Evolutionary conservation across 306 rosid species (phyloP), one percentile per base, ranked within the genome.

Genomic region (Malus sieversii): DNA sequence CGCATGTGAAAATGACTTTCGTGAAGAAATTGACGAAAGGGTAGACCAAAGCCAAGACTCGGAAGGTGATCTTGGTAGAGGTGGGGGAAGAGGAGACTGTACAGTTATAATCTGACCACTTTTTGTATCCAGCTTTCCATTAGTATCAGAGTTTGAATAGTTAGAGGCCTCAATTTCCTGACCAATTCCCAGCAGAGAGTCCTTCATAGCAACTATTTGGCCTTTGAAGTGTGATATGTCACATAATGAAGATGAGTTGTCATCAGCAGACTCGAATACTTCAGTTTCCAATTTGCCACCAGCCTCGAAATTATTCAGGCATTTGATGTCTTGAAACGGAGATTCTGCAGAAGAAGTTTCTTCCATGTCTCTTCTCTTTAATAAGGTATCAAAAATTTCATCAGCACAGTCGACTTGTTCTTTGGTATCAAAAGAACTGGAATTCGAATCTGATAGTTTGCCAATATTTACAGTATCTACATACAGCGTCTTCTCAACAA

Each of bases 31-130:
- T 27, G 89, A 84, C 74, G 98, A 89, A 64, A 90, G 81, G 18
- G 97, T 86, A 13, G 90, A 90, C 93, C 93, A 89, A 64, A 95
- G 97, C 99, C 97, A 95, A 48, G 99, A 95, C 79, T 95, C 96
- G 0, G 97, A 88, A 63, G 99, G 99, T 14, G 99, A 92, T 84
- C 84, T 95, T 22, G 97, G 99, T 73, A 92, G 76, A 29, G 99
- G 97, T 48, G 92, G 99, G 8, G 90, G 90, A 68, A 77, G 88
- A 77, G 83, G 82, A 83, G 90, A 81, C 63, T 53, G n/a, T 70
- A 53, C 72, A 59, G 72, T 53, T 35, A 77, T 78, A 58, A 84
- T 77, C 80, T 83, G 84, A 79, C 73, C 81, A 70, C 29, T 74
- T 44, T 69, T 84, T 2, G 3, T 48, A 48, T 48, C 53, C 53